Evolutionary conservation across 352 stramenopile species (phyloP), one percentile per base, ranked within the genome.

Genomic region (Globisporangium uncinulatum): DNA sequence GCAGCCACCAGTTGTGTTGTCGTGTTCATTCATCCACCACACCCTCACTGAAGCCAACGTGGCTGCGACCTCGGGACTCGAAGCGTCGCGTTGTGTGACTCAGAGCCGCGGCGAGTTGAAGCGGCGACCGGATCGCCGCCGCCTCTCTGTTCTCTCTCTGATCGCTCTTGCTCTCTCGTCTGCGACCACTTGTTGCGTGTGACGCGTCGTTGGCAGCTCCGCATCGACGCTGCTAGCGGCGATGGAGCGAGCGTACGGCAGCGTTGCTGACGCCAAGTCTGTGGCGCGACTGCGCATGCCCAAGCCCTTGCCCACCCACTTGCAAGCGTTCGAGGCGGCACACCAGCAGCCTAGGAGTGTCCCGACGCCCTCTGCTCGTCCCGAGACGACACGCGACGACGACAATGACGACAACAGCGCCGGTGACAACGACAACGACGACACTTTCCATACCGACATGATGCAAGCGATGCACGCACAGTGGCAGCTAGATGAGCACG

Each of bases 401-500:
- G 21, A 46, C 17, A 29, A 56, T 32, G 48, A 45, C 21, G n/a
- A 5, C 14, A 8, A 21, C 46, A 44, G 6, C 9, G 32, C 13
- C 19, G 34, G 10, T 6, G 13, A 17, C 6, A 29, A 29, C 24
- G 24, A 4, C 24, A 29, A 29, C 24, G 4, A 29, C 24, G 24
- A 29, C 24, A 29, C 24, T 29, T 29, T 29, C 24, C 24, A 29
- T 29, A 29, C 24, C 24, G 24, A 29, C 24, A 29, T 4, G 24
- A 29, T 29, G 24, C 4, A 29, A 1, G 24, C 24, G 24, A 29
- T 29, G 24, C 24, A 29, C 24, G 24, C 24, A 4, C 24, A 29
- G 17, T 94, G 86, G 83, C 65, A 71, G 7, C 67, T 59, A 51
- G 80, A 91, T 17, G 83, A 95, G 55, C 86, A 95, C 61, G 69